Percentiles rank a stretch among this genome's conserved stretches.
phyloP scores from a whole-genome alignment of 495 filamentous ascomycete genomes.

The Aspergillus bridgeri region DNA sequence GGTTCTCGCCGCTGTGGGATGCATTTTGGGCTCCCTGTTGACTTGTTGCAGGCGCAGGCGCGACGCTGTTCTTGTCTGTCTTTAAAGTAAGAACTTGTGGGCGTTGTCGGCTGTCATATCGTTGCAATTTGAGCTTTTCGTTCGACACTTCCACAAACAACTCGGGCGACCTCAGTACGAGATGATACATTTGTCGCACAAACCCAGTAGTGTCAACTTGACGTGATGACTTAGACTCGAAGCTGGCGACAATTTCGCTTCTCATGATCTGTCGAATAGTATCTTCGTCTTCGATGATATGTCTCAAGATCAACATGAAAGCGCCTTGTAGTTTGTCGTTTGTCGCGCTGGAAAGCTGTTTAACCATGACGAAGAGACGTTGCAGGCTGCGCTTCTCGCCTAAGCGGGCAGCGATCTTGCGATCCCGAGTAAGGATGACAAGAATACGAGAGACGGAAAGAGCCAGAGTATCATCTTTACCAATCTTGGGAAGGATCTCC shows the following conservation, averaged over 20 bases:
- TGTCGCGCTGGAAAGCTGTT: constrained; percentile 75
- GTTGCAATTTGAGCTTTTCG: constrained; percentile 70
- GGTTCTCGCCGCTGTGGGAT: constrained; percentile 27
- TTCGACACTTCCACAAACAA: constrained; percentile 89
- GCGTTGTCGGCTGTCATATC: constrained; percentile 57
- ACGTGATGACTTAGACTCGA: constrained; percentile 61
- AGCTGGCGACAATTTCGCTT: constrained; percentile 76
- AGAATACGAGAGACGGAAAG: constrained; percentile 78
- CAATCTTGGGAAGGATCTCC: constrained; percentile 77
- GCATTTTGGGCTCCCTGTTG: constrained; percentile 30
- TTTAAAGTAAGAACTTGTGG: constrained; percentile 58
- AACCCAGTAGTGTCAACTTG: constrained; percentile 68
- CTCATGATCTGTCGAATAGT: constrained; percentile 90
- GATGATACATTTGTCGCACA: constrained; percentile 73
- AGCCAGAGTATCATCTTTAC: constrained; percentile 81
- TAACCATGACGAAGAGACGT: constrained; percentile 88
- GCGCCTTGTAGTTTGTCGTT: constrained; percentile 72
- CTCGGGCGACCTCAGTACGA: constrained; percentile 78
- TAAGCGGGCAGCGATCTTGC: constrained; percentile 68
- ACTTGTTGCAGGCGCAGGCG: constrained; percentile 25
- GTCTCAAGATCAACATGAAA: constrained; percentile 84
- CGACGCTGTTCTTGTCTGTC: constrained; percentile 39
- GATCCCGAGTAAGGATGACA: constrained; percentile 82
- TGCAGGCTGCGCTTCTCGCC: constrained; percentile 87
- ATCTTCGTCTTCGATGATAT: constrained; percentile 91